phyloP scores from a whole-genome alignment of 2,329 filamentous ascomycete genomes.

The Daldinia sp. region DNA sequence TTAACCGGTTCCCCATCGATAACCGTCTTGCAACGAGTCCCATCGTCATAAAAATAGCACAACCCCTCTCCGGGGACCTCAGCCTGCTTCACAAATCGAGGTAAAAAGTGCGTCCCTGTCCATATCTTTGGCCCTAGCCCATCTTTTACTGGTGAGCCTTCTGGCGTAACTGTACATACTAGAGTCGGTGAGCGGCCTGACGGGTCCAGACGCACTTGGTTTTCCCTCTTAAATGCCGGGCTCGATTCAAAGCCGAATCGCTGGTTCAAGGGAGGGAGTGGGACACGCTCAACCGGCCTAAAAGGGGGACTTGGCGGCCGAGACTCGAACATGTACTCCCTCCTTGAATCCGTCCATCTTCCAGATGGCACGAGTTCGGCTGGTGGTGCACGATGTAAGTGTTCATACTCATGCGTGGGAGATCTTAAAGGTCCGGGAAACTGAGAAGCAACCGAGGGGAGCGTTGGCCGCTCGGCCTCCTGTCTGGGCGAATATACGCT shows the following conservation, averaged over 20 bases:
- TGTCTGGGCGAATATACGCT: constrained; percentile 57
- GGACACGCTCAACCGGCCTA: constrained; percentile 41
- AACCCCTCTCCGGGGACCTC: constrained; percentile 80
- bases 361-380: constrained; percentile 42
- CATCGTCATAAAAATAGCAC: constrained; percentile 88
- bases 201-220: constrained; percentile 37
- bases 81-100: constrained; percentile 69
- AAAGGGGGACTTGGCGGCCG: constrained; percentile 51
- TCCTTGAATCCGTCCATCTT: constrained; percentile 52
- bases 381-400: constrained; percentile 36
- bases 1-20: constrained; percentile 90
- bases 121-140: constrained; percentile 73
- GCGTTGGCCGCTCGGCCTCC: constrained; percentile 52
- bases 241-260: constrained; percentile 39
- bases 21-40: constrained; percentile 79
- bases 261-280: constrained; percentile 41
- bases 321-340: constrained; percentile 58
- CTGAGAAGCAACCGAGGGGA: constrained; percentile 46
- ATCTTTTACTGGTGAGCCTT: constrained; percentile 62
- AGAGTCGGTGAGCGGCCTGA: constrained; percentile 45
- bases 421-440: constrained; percentile 57
- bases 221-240: constrained; percentile 40
- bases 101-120: constrained; percentile 72
- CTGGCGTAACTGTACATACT: constrained; percentile 48
- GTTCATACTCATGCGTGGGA: constrained; percentile 52